Evolutionary conservation across 257 asterid genomes (phyloP).

Genomic region (Nyctanthes arbortristis): DNA sequence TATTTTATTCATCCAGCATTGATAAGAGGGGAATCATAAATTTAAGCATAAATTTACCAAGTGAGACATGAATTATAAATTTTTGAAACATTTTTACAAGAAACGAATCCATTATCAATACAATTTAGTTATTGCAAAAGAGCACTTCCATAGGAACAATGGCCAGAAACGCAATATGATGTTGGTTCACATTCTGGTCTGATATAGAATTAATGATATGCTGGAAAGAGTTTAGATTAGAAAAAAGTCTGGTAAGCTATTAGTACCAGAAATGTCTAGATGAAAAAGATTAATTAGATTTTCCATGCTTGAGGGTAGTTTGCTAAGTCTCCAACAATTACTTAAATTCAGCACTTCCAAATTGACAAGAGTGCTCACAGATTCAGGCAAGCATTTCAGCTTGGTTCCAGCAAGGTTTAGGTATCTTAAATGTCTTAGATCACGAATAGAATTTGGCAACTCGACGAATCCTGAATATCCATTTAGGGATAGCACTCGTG

Average conservation of each 20-base stretch:
- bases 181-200: too few relatives aligned
- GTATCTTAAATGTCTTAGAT: constrained; percentile 29
- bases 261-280: constrained; percentile 21
- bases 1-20: too few relatives aligned
- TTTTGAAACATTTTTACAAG: too few relatives aligned
- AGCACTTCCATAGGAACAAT: too few relatives aligned
- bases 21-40: too few relatives aligned
- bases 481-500: constrained; percentile 30
- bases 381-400: constrained; percentile 20
- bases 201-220: constrained; percentile 17
- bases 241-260: too few relatives aligned
- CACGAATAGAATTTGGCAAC: constrained; percentile 30
- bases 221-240: too few relatives aligned
- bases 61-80: too few relatives aligned
- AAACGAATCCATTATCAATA: too few relatives aligned
- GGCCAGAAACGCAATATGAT: too few relatives aligned
- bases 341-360: constrained; percentile 16
- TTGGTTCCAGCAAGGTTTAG: constrained; percentile 18
- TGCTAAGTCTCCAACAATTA: constrained; percentile 3
- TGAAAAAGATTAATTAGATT: constrained; percentile 26
- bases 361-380: constrained; percentile 10
- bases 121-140: too few relatives aligned
- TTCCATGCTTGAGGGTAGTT: constrained; percentile 9
- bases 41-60: too few relatives aligned
- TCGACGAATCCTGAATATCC: constrained; percentile 20